These are phyloP conservation scores for Globisporangium lucens DNA, from an alignment of 352 stramenopile genomes.

Conservation along the genomic window DNA sequence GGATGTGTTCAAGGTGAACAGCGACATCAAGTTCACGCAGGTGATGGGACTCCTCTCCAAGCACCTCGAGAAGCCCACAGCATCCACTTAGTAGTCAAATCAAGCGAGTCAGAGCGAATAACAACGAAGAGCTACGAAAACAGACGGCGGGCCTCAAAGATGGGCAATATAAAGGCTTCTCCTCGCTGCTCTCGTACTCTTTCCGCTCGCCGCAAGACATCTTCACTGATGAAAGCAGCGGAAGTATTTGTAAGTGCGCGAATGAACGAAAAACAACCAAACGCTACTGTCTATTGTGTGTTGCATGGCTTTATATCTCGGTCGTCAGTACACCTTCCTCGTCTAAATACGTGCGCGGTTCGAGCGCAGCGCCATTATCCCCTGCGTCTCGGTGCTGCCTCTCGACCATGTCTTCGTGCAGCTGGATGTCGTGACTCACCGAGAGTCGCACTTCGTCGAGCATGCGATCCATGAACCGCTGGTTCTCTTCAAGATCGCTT, in stretches of 20 bases:
- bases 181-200: neutral
- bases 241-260: constrained; percentile 4
- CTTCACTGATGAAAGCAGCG: neutral
- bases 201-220: neutral
- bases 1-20: constrained; percentile 55
- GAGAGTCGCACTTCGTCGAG: constrained; percentile 63
- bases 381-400: constrained; percentile 19
- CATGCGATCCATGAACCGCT: constrained; percentile 81
- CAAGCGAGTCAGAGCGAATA: constrained; percentile 1
- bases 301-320: constrained; percentile 34
- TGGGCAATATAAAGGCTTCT: neutral
- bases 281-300: neutral
- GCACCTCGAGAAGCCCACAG: constrained; percentile 48
- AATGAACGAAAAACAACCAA: neutral
- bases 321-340: constrained; percentile 69
- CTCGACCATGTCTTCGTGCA: constrained; percentile 19
- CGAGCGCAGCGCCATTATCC: constrained; percentile 26
- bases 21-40: constrained; percentile 70
- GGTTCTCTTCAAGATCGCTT: constrained; percentile 59
- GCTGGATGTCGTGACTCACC: constrained; percentile 42
- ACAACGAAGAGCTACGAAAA: neutral
- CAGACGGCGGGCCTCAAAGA: neutral
- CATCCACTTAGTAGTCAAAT: neutral
- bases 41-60: constrained; percentile 70
- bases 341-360: constrained; percentile 66